Conservation (phyloP, 2,329 filamentous ascomycete species). For the Diplodia corticola region DNA sequence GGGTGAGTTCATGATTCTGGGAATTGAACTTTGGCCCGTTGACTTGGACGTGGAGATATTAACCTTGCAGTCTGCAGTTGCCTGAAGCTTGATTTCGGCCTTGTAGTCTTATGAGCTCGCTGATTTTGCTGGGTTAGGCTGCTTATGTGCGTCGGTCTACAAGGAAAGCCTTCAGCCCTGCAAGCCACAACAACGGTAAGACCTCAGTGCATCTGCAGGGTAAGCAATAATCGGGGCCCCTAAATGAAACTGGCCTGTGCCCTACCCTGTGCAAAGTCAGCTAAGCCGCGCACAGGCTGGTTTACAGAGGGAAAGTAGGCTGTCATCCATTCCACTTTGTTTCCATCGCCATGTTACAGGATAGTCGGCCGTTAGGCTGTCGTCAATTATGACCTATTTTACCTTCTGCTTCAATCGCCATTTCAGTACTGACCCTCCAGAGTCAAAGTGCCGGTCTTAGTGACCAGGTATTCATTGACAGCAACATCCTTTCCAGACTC, state of each 20-base stretch:
- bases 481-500: slow-evolving; percentile 63
- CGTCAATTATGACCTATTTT: neutral
- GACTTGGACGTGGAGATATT: neutral
- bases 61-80: neutral
- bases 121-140: neutral
- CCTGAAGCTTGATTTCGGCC: neutral
- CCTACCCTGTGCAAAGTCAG: neutral
- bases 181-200: neutral
- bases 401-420: neutral
- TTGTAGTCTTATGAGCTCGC: neutral
- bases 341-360: neutral
- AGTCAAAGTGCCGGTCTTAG: slow-evolving; percentile 61
- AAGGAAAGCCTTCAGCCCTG: neutral
- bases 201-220: neutral
- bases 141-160: neutral
- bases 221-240: neutral
- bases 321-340: neutral
- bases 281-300: neutral
- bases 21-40: neutral
- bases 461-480: slow-evolving; percentile 58
- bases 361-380: neutral
- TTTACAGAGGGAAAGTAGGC: neutral
- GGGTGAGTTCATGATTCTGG: neutral
- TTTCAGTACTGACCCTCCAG: slow-evolving; percentile 38
- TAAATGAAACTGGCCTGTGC: neutral